Percentiles rank a stretch among this genome's conserved stretches.
Evolutionary conservation across 2,329 filamentous ascomycete species (phyloP).

Genomic region (Colletotrichum sp.): DNA sequence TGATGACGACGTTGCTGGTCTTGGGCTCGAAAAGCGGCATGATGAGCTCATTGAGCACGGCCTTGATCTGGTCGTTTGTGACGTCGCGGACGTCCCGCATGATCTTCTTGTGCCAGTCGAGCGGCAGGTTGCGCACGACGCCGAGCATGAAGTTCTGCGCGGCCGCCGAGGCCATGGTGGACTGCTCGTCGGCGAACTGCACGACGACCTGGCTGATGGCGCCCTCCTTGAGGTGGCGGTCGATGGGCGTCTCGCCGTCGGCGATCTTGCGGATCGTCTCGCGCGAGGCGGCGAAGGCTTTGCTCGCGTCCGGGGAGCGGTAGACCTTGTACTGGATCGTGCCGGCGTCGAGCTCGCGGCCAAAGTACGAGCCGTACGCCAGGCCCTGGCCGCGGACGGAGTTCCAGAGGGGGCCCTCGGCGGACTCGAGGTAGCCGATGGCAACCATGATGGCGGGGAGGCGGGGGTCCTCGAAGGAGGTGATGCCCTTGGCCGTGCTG

Average conservation of each 20-base stretch:
- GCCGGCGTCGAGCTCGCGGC: constrained; percentile 78
- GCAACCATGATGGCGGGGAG: constrained; percentile 88
- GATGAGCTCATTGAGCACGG: constrained; percentile 75
- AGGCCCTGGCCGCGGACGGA: constrained; percentile 92
- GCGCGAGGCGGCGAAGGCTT: constrained; percentile 80
- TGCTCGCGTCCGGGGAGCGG: constrained; percentile 86
- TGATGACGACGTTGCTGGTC: constrained; percentile 85
- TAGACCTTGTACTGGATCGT: constrained; percentile 86
- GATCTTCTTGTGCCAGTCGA: constrained; percentile 79
- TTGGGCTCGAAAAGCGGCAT: constrained; percentile 81
- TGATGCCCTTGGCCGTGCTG: constrained; percentile 75
- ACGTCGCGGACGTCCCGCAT: constrained; percentile 80
- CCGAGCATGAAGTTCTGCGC: constrained; percentile 82
- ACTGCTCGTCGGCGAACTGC: constrained; percentile 84
- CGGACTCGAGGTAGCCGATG: constrained; percentile 87
- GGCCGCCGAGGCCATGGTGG: constrained; percentile 83
- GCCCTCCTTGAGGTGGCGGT: constrained; percentile 84
- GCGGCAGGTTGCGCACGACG: constrained; percentile 77
- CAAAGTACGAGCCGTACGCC: constrained; percentile 87
- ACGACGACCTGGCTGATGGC: constrained; percentile 91
- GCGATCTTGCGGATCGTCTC: constrained; percentile 78
- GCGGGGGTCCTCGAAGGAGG: constrained; percentile 76
- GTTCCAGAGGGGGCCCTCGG: constrained; percentile 94
- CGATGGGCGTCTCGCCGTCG: constrained; percentile 73
- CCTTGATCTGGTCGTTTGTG: constrained; percentile 76